phyloP scores from a whole-genome alignment of 2,329 filamentous ascomycete genomes.

The Cryphonectria naterciae region DNA sequence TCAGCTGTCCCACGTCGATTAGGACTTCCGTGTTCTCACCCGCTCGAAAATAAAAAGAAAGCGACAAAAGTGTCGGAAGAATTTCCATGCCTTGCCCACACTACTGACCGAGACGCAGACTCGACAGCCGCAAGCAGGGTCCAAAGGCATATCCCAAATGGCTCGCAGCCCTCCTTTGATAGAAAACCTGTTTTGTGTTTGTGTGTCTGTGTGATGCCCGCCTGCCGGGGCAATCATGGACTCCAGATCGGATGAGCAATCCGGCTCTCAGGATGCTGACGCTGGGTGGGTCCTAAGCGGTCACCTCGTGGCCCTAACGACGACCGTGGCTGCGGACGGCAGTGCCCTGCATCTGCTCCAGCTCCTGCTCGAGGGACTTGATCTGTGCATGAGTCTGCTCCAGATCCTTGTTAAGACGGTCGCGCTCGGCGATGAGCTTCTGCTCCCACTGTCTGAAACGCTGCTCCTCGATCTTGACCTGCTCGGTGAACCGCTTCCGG shows the following conservation, averaged over 20 bases:
- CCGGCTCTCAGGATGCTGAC: slow-evolving; percentile 19
- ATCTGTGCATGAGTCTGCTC: slow-evolving; percentile 95
- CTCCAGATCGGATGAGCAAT: slow-evolving; percentile 16
- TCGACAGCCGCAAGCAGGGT: slow-evolving; percentile 24
- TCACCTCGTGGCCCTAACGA: slow-evolving; percentile 60
- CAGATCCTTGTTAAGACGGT: slow-evolving; percentile 99
- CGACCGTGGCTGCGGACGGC: slow-evolving; percentile 90
- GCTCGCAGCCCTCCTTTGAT: slow-evolving; percentile 25
- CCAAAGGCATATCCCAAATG: slow-evolving; percentile 26
- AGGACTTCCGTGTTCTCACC: slow-evolving; percentile 22
- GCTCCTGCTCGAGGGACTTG: slow-evolving; percentile 88
- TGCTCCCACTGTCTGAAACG: slow-evolving; percentile 99
- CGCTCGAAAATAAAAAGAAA: slow-evolving; percentile 28
- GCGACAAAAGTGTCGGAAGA: slow-evolving; percentile 26
- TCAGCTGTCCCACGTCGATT: slow-evolving; percentile 24
- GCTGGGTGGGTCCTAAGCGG: slow-evolving; percentile 31
- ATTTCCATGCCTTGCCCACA: slow-evolving; percentile 19
- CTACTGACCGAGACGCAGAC: slow-evolving; percentile 25
- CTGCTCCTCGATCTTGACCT: slow-evolving; percentile 99
- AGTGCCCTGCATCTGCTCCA: slow-evolving; percentile 90
- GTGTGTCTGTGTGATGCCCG: slow-evolving; percentile 15
- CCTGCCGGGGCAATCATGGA: slow-evolving; percentile 23
- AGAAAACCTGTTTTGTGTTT: slow-evolving; percentile 20
- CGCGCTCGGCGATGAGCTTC: slow-evolving; percentile 98
- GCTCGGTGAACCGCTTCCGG: slow-evolving; percentile 98